Base-by-base conservation (phyloP, 768 basidiomycete species). In the Pulveroboletus sp. region DNA sequence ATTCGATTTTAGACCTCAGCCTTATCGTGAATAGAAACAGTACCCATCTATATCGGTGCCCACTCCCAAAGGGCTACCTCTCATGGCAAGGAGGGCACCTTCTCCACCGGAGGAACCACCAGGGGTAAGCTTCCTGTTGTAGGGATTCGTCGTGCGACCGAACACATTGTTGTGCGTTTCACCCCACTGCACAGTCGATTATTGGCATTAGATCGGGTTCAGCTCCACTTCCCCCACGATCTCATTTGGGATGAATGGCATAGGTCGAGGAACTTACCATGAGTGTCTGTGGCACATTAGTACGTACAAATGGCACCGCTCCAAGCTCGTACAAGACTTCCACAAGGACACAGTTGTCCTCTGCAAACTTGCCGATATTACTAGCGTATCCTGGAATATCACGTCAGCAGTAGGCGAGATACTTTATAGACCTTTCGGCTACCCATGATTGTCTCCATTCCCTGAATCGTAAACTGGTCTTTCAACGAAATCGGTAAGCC, bases 101-200 rank as follows among this genome's bases (percentile, higher is more conserved):
- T 93, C 93, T 30, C 92, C 92, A 5, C 93, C 92, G 3, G 86
- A 87, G 1, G 89, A 93, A 0, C 92, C 92, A 14, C 92, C 92
- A 6, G 76, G 68, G 4, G 86, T 89, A 39, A 90, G 73, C 17
- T 74, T 74, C 14, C 83, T 78, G 59, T 92, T 91, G 65, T 75
- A 75, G 0, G 92, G 90, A 59, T 93, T 92, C 14, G 71, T 65
- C 1, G 92, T 93, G 39, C 88, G 73, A 1, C 91, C 91, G 56
- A 86, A 93, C 31, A 92, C 73, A 57, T 83, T 72, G 63, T 93
- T 94, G 69, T 76, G 81, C 1, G 87, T 85, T 65, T 95, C 91
- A 3, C 78, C 76, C 79, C 83, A 89, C 89, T 89, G 56, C 21
- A 38, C 8, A 12, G 26, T 30, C 1, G 21, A 39, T 31, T 5